A percentile compares a stretch with the other conserved stretches of the same genome.
Evolutionary conservation across 2,329 filamentous ascomycete species (phyloP).

Genomic region (Xylariomycetidae sp.): DNA sequence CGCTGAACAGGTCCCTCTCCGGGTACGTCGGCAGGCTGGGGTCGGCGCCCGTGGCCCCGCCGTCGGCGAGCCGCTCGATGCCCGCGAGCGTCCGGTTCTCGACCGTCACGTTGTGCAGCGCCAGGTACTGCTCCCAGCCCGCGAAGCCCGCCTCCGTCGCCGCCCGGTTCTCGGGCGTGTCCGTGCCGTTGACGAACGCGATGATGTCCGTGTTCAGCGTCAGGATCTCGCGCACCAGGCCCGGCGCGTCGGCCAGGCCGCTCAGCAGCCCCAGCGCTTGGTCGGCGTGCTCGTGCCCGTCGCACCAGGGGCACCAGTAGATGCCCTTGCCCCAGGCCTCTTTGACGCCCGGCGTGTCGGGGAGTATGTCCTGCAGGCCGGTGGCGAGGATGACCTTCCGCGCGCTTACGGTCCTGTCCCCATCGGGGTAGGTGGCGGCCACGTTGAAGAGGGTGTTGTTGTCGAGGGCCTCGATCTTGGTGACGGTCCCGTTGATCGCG

Average conservation of each 20-base stretch:
- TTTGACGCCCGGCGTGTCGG: slow-evolving; percentile 47
- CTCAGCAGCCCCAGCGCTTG: slow-evolving; percentile 52
- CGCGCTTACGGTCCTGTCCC: slow-evolving; percentile 30
- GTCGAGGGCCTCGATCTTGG: slow-evolving; percentile 33
- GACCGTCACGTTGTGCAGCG: slow-evolving; percentile 44
- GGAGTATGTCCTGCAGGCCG: slow-evolving; percentile 51
- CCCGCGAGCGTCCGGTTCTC: slow-evolving; percentile 51
- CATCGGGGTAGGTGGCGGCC: slow-evolving; percentile 25
- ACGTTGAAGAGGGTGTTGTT: slow-evolving; percentile 41
- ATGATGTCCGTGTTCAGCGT: slow-evolving; percentile 53
- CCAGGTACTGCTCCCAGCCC: slow-evolving; percentile 45
- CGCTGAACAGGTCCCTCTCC: slow-evolving; percentile 51
- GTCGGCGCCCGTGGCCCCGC: slow-evolving; percentile 30
- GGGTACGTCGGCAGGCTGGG: slow-evolving; percentile 38
- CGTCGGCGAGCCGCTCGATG: slow-evolving; percentile 43
- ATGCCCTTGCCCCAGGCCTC: slow-evolving; percentile 57
- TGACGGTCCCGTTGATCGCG: slow-evolving; percentile 50
- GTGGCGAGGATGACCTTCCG: slow-evolving; percentile 55
- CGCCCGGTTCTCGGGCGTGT: slow-evolving; percentile 39
- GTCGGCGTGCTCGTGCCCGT: slow-evolving; percentile 57
- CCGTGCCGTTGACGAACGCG: slow-evolving; percentile 56
- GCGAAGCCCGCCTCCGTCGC: slow-evolving; percentile 35
- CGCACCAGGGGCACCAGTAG: slow-evolving; percentile 63
- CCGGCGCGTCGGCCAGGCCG: slow-evolving; percentile 37
- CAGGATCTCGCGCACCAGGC: slow-evolving; percentile 44